Conservation (phyloP, 2,329 filamentous ascomycete genomes). For the Nemania abortiva region DNA sequence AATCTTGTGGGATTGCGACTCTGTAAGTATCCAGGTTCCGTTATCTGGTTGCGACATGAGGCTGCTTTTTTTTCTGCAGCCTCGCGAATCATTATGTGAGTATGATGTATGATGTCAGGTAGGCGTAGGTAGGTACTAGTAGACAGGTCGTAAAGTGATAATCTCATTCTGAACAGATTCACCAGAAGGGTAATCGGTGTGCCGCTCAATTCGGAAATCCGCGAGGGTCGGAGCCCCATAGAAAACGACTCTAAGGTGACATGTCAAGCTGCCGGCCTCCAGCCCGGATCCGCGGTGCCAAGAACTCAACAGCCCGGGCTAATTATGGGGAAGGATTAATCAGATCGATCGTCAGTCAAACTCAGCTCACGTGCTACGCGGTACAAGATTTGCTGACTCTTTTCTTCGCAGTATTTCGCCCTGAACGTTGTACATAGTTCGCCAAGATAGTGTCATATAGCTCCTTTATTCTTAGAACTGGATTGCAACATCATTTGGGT, state of each 20-base stretch:
- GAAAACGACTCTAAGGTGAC: conserved; percentile 13
- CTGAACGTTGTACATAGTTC: background rate
- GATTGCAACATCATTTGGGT: background rate
- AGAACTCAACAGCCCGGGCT: conserved; percentile 16
- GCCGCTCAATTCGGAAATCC: conserved; percentile 12
- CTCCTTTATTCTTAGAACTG: background rate
- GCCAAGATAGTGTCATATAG: background rate
- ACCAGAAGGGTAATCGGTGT: background rate
- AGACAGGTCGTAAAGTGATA: background rate
- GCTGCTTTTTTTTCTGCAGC: conserved; percentile 15
- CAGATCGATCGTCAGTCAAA: conserved; percentile 9
- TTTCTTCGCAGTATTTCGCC: background rate
- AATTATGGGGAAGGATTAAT: conserved; percentile 25
- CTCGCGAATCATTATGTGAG: conserved; percentile 17
- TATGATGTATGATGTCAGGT: background rate
- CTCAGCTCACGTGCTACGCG: conserved; percentile 36
- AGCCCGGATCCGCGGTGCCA: conserved; percentile 39
- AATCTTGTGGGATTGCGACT: background rate
- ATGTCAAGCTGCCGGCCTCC: conserved; percentile 22
- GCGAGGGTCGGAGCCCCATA: background rate
- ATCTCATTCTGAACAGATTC: background rate
- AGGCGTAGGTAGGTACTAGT: background rate
- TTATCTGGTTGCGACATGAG: conserved; percentile 2
- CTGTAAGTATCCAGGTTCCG: background rate
- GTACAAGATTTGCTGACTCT: conserved; percentile 19